These are phyloP conservation scores for Xylariaceae sp. DNA, from an alignment of 2,329 filamentous ascomycete genomes.

Conservation along the genomic window DNA sequence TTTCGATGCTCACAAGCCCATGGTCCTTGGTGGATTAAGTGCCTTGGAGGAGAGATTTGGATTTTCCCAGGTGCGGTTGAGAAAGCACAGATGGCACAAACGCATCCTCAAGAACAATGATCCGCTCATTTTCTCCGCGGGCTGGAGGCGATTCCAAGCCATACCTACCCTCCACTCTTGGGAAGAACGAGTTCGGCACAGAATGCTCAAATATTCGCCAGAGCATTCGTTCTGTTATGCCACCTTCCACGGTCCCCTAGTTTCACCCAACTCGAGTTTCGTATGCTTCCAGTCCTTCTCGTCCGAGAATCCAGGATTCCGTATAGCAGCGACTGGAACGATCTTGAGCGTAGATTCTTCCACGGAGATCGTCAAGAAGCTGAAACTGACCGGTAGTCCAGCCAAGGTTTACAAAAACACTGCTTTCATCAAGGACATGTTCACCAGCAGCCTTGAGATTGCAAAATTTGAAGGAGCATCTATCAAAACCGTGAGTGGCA, in stretches of 20 bases:
- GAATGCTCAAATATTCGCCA: constrained; percentile 98
- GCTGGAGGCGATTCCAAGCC: constrained; percentile 66
- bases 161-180: constrained; percentile 19
- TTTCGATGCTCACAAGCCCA: constrained; percentile 77
- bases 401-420: constrained; percentile 78
- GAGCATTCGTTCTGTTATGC: constrained; percentile 99
- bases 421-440: constrained; percentile 93
- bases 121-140: constrained; percentile 92
- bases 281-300: constrained; percentile 89
- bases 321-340: constrained; percentile 89
- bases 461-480: constrained; percentile 97
- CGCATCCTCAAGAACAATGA: constrained; percentile 98
- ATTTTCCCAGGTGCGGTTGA: constrained; percentile 92
- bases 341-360: constrained; percentile 92
- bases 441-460: constrained; percentile 78
- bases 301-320: constrained; percentile 80
- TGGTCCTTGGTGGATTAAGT: constrained; percentile 87
- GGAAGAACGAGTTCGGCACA: constrained; percentile 69
- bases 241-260: constrained; percentile 90
- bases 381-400: constrained; percentile 88
- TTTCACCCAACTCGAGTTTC: constrained; percentile 94
- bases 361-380: constrained; percentile 98
- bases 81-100: constrained; percentile 98
- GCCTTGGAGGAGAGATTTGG: constrained; percentile 94
- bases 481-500: constrained; percentile 92